Evolutionary conservation across 108 stramenopile genomes (phyloP), one percentile per base, ranked within the genome.

Genomic region (Cylindrotheca closterium): DNA sequence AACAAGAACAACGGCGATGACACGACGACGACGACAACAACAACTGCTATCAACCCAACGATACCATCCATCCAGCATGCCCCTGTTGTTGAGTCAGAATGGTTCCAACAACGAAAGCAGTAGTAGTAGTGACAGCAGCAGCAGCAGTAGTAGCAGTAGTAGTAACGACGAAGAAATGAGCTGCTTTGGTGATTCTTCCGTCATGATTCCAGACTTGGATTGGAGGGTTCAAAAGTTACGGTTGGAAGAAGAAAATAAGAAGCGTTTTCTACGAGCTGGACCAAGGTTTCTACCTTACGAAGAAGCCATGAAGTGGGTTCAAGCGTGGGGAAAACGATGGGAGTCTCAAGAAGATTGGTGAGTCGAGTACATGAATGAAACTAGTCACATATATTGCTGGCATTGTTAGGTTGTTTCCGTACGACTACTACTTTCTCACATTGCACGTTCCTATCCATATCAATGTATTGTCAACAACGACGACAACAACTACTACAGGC

Each of bases 201-300:
- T 76, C 30, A 23, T 76, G 49, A 24, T 85, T 10, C 81, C 84
- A 0, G 85, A 86, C 60, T 47, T 91, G 2, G 64, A 56, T 25
- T 88, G 86, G 86, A 60, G 84, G 62, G 74, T 88, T 0, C 81
- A 75, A 26, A 88, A 84, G 58, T 42, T 86, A 7, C 77, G 81
- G 19, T 69, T 92, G 47, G 90, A 92, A 58, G 84, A 92, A 70
- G 83, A 68, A 51, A 86, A 88, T 55, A 88, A 63, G 19, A 54
- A 63, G 31, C 80, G 83, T 12, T 83, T 88, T 52, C 72, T 92
- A n/a, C 81, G 82, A 48, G 33, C 80, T 19, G 60, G 59, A 24
- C 78, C 84, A n/a, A 45, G 80, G 10, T 80, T 75, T 60, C 52
- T 85, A 23, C 84, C 84, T 18, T 85, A 85, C 58, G 80, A 77